A percentile compares a stretch with the other conserved stretches of the same genome.
Evolutionary conservation across 2,329 filamentous ascomycete species (phyloP).

Genomic region (Penicillium brasilianum): DNA sequence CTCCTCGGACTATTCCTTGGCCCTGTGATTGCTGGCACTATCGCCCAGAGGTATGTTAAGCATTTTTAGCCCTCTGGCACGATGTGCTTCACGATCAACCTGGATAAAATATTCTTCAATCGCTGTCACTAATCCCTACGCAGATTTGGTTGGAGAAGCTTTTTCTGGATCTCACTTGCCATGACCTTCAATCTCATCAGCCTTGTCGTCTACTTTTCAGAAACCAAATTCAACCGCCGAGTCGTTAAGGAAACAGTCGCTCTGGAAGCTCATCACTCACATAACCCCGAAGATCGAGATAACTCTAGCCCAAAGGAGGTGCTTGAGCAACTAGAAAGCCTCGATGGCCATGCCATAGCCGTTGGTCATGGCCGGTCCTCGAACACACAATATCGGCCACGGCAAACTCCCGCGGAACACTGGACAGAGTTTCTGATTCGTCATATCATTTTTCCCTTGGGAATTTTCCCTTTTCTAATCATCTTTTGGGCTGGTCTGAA

Average conservation of each 20-base stretch:
- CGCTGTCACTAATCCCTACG: not conserved
- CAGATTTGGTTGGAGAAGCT: conserved; percentile 52
- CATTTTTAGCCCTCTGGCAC: not conserved
- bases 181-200: conserved; percentile 48
- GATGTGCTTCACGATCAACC: not conserved
- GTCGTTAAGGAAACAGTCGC: not conserved
- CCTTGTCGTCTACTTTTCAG: conserved; percentile 49
- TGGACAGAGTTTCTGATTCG: conserved; percentile 50
- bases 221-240: conserved; percentile 49
- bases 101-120: not conserved
- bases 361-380: conserved; percentile 44
- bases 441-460: conserved; percentile 37
- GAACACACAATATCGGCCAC: conserved; percentile 45
- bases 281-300: not conserved
- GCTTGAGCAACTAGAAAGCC: not conserved
- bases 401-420: conserved; percentile 43
- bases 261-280: not conserved
- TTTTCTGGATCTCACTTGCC: conserved; percentile 53
- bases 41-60: conserved; percentile 34
- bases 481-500: conserved; percentile 46
- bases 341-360: conserved; percentile 25
- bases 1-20: conserved; percentile 47
- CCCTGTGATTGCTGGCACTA: conserved; percentile 51
- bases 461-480: conserved; percentile 54
- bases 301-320: not conserved